phyloP scores from a whole-genome alignment of 2,329 filamentous ascomycete genomes.

The Microcera coccophila region DNA sequence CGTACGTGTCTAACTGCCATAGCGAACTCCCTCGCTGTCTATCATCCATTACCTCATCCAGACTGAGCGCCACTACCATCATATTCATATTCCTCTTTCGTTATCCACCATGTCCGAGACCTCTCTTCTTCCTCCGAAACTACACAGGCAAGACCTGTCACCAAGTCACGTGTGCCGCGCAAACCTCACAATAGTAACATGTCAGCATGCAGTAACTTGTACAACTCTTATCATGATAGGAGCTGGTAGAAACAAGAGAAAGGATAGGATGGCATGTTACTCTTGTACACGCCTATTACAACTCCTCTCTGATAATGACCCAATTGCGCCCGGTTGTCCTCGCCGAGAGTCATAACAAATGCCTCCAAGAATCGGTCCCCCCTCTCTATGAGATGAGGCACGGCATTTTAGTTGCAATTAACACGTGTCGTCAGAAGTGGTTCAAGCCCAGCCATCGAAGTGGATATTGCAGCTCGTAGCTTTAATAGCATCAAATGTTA shows the following conservation, averaged over 20 bases:
- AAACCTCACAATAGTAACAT: too few relatives aligned
- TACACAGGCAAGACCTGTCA: slow-evolving; percentile 20
- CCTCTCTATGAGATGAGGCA: slow-evolving; percentile 46
- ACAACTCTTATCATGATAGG: too few relatives aligned
- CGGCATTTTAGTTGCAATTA: slow-evolving; percentile 52
- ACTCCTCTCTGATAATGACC: slow-evolving; percentile 48
- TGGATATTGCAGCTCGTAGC: slow-evolving; percentile 24
- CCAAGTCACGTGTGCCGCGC: too few relatives aligned
- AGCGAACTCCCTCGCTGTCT: too few relatives aligned
- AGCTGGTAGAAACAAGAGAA: not conserved
- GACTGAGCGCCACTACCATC: slow-evolving; percentile 8
- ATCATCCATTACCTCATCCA: slow-evolving; percentile 7
- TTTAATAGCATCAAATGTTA: slow-evolving; percentile 45
- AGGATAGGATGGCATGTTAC: slow-evolving; percentile 31
- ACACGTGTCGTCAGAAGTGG: slow-evolving; percentile 45
- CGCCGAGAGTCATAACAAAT: slow-evolving; percentile 39
- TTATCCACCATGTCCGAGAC: slow-evolving; percentile 13
- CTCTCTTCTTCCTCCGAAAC: slow-evolving; percentile 12
- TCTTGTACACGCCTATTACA: slow-evolving; percentile 51
- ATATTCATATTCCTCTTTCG: slow-evolving; percentile 17
- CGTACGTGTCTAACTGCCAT: too few relatives aligned
- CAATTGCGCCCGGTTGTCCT: slow-evolving; percentile 44
- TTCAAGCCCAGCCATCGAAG: slow-evolving; percentile 39
- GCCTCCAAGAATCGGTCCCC: slow-evolving; percentile 42
- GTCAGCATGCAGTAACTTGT: too few relatives aligned